Percentiles rank a stretch among this genome's conserved stretches.
phyloP scores from a whole-genome alignment of 2,329 filamentous ascomycete genomes.

The Fusarium xyrophilum region DNA sequence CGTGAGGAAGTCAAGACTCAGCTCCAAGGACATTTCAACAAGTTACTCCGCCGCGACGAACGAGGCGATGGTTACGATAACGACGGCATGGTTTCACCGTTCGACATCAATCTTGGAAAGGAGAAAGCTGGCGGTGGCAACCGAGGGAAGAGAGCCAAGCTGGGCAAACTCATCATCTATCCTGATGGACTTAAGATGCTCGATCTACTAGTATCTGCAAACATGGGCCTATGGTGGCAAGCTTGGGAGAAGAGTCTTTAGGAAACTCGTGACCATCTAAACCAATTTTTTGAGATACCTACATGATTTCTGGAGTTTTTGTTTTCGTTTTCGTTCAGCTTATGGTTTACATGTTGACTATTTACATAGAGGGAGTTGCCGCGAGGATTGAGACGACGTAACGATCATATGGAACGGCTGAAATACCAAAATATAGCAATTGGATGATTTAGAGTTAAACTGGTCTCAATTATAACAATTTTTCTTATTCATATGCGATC shows the following conservation, averaged over 20 bases:
- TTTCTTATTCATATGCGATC: background rate
- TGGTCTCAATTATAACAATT: background rate
- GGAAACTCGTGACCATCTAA: conserved; percentile 2
- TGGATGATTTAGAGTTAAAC: background rate
- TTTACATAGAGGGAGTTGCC: conserved; percentile 25
- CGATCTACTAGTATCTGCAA: conserved; percentile 88
- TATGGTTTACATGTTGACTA: conserved; percentile 7
- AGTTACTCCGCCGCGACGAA: conserved; percentile 48
- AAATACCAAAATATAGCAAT: conserved; percentile 16
- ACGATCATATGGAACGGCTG: conserved; percentile 23
- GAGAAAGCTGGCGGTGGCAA: conserved; percentile 88
- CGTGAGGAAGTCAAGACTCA: conserved; percentile 44
- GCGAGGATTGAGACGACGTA: conserved; percentile 28
- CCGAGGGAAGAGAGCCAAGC: conserved; percentile 84
- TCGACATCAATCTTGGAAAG: conserved; percentile 78
- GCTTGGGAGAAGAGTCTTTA: conserved; percentile 71
- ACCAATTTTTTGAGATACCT: background rate
- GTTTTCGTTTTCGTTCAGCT: conserved; percentile 11
- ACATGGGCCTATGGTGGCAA: conserved; percentile 93
- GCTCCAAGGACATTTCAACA: conserved; percentile 53
- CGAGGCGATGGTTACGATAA: conserved; percentile 49
- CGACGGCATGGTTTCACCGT: conserved; percentile 48
- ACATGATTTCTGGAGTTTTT: conserved; percentile 23
- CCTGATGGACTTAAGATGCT: conserved; percentile 95
- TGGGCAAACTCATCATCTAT: conserved; percentile 90